Evolutionary conservation across 1,284 basidiomycete genomes (phyloP).

Genomic region (Stereum hirsutum): DNA sequence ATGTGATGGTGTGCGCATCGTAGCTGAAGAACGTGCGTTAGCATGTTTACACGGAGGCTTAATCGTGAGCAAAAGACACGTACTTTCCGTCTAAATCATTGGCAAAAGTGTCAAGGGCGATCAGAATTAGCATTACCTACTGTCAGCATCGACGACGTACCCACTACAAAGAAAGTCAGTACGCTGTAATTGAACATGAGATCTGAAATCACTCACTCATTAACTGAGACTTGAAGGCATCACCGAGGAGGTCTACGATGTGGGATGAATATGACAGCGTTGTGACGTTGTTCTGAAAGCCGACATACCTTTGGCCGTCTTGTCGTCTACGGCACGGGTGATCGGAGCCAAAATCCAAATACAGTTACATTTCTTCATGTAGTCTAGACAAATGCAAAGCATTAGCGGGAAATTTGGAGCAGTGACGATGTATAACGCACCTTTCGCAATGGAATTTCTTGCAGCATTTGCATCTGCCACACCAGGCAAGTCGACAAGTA

Average conservation of each 20-base stretch:
- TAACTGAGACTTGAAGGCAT: constrained; percentile 52
- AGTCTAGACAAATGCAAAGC: too few species aligned
- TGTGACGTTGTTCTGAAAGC: too few species aligned
- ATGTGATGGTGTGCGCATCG: constrained; percentile 46
- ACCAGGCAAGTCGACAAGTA: constrained; percentile 55
- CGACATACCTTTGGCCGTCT: constrained; percentile 42
- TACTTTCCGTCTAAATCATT: constrained; percentile 37
- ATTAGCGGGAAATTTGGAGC: too few species aligned
- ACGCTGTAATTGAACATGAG: constrained; percentile 1
- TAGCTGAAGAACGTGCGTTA: constrained; percentile 26
- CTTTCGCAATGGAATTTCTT: constrained; percentile 44
- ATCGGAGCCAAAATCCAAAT: constrained; percentile 51
- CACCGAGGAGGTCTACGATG: constrained; percentile 40
- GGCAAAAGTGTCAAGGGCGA: not conserved
- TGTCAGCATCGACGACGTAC: constrained; percentile 13
- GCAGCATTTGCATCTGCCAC: constrained; percentile 53
- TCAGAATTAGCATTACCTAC: too few species aligned
- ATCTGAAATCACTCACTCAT: constrained; percentile 37
- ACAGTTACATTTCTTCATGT: constrained; percentile 51
- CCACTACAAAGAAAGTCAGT: constrained; percentile 16
- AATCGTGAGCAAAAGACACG: constrained; percentile 15
- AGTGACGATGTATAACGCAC: too few species aligned
- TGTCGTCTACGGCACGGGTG: constrained; percentile 46
- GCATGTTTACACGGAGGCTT: constrained; percentile 1
- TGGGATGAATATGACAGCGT: not conserved